Evolutionary conservation across 2,329 filamentous ascomycete species (phyloP).

Genomic region (Aspergillus quadrilineatus): DNA sequence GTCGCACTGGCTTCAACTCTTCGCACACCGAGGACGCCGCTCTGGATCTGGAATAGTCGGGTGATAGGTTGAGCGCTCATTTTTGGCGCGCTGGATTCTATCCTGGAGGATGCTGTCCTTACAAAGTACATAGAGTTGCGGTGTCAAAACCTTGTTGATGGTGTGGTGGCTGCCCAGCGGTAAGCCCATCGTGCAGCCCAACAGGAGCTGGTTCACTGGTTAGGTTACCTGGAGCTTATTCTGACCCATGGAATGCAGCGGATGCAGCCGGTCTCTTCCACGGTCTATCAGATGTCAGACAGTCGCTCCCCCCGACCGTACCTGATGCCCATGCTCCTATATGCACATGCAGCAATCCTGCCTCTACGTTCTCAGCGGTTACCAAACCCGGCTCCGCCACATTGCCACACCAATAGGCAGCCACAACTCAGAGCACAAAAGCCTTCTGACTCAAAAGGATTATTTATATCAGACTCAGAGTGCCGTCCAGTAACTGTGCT

Average conservation of each 20-base stretch:
- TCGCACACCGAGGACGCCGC: background rate
- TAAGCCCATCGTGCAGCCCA: conserved; percentile 33
- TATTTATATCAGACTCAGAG: background rate
- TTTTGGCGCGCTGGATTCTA: background rate
- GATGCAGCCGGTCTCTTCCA: conserved; percentile 11
- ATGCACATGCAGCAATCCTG: background rate
- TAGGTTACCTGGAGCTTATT: conserved; percentile 7
- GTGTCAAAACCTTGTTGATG: background rate
- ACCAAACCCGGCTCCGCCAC: conserved; percentile 1
- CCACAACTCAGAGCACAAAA: conserved; percentile 1
- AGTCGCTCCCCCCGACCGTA: conserved; percentile 4
- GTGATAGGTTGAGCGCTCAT: background rate
- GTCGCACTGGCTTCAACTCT: background rate
- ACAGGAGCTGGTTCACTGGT: conserved; percentile 6
- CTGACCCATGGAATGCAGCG: conserved; percentile 12
- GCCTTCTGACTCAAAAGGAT: background rate
- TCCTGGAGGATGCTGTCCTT: background rate
- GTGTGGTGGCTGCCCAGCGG: conserved; percentile 38
- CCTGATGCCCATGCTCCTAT: conserved; percentile 8
- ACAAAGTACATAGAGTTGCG: background rate
- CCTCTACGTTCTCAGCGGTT: background rate
- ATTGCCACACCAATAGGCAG: conserved; percentile 13
- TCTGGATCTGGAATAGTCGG: background rate
- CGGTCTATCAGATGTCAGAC: conserved; percentile 1
- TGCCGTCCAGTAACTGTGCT: too few relatives aligned